Evolutionary conservation across 106 monocot species (phyloP), one percentile per base, ranked within the genome.

Genomic region (Dendrobium nobile): DNA sequence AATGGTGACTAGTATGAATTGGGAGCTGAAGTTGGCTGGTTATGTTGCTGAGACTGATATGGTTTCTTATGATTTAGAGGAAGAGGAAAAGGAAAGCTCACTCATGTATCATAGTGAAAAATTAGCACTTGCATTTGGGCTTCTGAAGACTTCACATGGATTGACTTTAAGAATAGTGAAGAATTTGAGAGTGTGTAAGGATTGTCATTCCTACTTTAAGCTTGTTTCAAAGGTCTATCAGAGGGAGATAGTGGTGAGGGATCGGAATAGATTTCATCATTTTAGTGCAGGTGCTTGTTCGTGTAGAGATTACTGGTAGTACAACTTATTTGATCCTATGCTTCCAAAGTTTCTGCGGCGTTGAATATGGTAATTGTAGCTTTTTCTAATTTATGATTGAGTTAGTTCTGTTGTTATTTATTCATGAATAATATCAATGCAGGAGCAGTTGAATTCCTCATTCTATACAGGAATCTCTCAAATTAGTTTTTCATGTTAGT

Each of bases 201-300:
- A 84, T 55, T 84, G 84, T 54, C 85, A 82, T 78, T 75, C 79
- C 9, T 78, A 75, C 26, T 41, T 54, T 42, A 79, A 86, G 82
- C 37, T 65, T 45, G 78, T 85, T 40, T 79, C 86, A 1, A 77
- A 27, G 42, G 77, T 85, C 26, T 85, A 72, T 17, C 33, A 45
- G 0, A 42, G 76, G 41, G 85, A 81, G 77, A 85, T 85, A 7
- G 55, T 81, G 18, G 26, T 85, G 27, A 85, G 81, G 77, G 85
- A 85, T 72, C 85, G 68, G 73, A 85, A 78, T 37, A 81, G 85
- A 73, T 81, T 85, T 61, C 85, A 85, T 42, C 81, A 77, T 85
- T 85, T 85, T 72, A 81, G 37, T 58, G 81, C 58, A 16, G 85
- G 84, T 10, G 58, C 72, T 9, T 81, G 85, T 42, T 85, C 85